These are phyloP conservation scores for Alternaria sp. DNA, from an alignment of 2,329 filamentous ascomycete genomes.

Conservation along the genomic window DNA sequence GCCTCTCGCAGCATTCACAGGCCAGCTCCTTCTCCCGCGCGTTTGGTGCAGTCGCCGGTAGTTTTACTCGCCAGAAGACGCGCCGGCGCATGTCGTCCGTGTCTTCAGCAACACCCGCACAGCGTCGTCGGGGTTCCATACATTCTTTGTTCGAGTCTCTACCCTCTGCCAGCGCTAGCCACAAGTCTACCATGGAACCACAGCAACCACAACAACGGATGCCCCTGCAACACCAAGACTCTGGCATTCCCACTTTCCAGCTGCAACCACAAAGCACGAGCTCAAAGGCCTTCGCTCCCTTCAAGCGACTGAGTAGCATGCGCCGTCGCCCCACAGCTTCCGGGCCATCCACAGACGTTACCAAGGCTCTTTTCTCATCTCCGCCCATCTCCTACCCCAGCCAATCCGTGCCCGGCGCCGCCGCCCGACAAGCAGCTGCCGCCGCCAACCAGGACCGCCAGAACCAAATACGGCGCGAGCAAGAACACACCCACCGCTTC, in stretches of 20 bases:
- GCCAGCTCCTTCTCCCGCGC: slow-evolving; percentile 42
- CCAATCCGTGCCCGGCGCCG: slow-evolving; percentile 33
- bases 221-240: slow-evolving; percentile 46
- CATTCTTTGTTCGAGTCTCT: slow-evolving; percentile 36
- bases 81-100: slow-evolving; percentile 46
- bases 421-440: slow-evolving; percentile 47
- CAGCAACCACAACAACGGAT: slow-evolving; percentile 33
- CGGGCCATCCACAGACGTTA: slow-evolving; percentile 34
- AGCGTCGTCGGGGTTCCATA: slow-evolving; percentile 42
- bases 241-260: slow-evolving; percentile 35
- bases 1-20: slow-evolving; percentile 31
- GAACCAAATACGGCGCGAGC: slow-evolving; percentile 39
- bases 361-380: slow-evolving; percentile 21
- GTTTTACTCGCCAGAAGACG: slow-evolving; percentile 45
- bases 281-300: slow-evolving; percentile 34
- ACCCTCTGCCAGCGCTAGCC: slow-evolving; percentile 24
- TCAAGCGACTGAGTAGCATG: slow-evolving; percentile 44
- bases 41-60: slow-evolving; percentile 36
- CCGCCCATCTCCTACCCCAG: slow-evolving; percentile 30
- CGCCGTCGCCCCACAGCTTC: slow-evolving; percentile 43
- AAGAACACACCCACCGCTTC: slow-evolving; percentile 46
- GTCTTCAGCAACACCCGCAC: slow-evolving; percentile 32
- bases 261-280: slow-evolving; percentile 17
- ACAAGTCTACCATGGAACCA: slow-evolving; percentile 32
- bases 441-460: slow-evolving; percentile 47